Percentiles rank a stretch among this genome's conserved stretches.
Evolutionary conservation across 1,284 basidiomycete species (phyloP).

Genomic region (Ganoderma sinense): DNA sequence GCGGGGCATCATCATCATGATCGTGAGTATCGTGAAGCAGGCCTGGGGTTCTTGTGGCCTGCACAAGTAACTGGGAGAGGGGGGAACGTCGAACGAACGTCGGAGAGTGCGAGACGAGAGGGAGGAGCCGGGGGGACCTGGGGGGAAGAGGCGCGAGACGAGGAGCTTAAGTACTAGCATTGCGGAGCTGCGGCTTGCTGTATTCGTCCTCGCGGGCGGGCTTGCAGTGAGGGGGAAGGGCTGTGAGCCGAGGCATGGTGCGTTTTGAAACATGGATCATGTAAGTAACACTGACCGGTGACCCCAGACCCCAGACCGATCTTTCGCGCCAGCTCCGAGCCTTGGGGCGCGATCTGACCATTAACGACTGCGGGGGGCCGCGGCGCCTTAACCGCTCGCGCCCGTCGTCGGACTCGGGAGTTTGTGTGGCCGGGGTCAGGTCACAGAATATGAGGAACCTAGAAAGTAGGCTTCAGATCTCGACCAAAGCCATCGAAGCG

Average conservation of each 20-base stretch:
- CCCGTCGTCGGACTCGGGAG: not conserved
- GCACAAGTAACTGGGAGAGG: conserved; percentile 27
- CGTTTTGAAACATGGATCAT: not conserved
- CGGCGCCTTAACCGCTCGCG: not conserved
- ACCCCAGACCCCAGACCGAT: too few relatives aligned
- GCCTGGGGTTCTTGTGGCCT: conserved; percentile 22
- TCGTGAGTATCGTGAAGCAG: too few relatives aligned
- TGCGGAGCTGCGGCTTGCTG: not conserved
- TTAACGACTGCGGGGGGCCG: too few relatives aligned
- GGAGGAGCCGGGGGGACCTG: conserved; percentile 2
- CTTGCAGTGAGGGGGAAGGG: not conserved
- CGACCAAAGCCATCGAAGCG: not conserved
- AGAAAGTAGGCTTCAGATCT: too few relatives aligned
- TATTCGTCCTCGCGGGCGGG: too few relatives aligned
- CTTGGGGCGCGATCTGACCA: not conserved
- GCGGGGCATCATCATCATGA: conserved; percentile 51
- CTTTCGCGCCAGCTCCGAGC: too few relatives aligned
- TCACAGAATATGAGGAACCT: not conserved
- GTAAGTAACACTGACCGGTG: not conserved
- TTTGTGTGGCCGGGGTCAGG: not conserved
- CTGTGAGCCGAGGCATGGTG: not conserved
- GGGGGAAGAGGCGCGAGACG: not conserved
- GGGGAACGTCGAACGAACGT: conserved; percentile 30
- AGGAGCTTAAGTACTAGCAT: not conserved
- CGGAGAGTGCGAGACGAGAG: conserved; percentile 19